These are phyloP conservation scores for Globisporangium parvum DNA, from an alignment of 352 stramenopile species.

Conservation along the genomic window DNA sequence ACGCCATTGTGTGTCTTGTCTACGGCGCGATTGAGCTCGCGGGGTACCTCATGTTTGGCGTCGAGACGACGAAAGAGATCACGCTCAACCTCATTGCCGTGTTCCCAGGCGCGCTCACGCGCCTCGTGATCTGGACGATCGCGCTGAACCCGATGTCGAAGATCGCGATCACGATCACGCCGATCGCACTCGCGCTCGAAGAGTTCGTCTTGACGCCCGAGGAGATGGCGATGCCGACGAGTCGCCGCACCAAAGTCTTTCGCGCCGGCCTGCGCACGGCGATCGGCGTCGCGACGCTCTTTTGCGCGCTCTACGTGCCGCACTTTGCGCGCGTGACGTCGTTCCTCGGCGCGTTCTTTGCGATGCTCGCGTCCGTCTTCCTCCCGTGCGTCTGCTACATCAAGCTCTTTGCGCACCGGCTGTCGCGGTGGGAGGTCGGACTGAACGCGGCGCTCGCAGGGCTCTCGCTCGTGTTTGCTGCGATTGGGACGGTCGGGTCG, in stretches of 20 bases:
- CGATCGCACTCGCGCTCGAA: slow-evolving; percentile 67
- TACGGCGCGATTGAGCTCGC: slow-evolving; percentile 71
- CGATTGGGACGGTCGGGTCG: slow-evolving; percentile 20
- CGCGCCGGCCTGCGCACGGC: slow-evolving; percentile 58
- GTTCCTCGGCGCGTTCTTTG: slow-evolving; percentile 83
- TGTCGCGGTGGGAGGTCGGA: slow-evolving; percentile 41
- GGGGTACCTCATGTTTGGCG: slow-evolving; percentile 83
- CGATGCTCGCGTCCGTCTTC: slow-evolving; percentile 79
- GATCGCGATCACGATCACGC: slow-evolving; percentile 81
- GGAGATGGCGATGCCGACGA: slow-evolving; percentile 26
- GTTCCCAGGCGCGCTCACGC: slow-evolving; percentile 53
- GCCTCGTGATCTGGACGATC: slow-evolving; percentile 75
- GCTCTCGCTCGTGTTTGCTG: slow-evolving; percentile 61
- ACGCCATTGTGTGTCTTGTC: slow-evolving; percentile 60
- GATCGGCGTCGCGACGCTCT: slow-evolving; percentile 45
- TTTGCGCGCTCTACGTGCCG: slow-evolving; percentile 68
- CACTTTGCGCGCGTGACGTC: slow-evolving; percentile 82
- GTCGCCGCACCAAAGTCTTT: slow-evolving; percentile 34
- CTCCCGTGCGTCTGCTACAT: slow-evolving; percentile 82
- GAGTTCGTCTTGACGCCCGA: slow-evolving; percentile 55
- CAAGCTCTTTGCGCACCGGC: slow-evolving; percentile 61
- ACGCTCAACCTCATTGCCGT: slow-evolving; percentile 75
- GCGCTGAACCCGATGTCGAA: slow-evolving; percentile 87
- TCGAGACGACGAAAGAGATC: slow-evolving; percentile 79
- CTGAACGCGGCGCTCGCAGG: slow-evolving; percentile 51